Percentiles rank a stretch among this genome's conserved stretches.
phyloP scores from a whole-genome alignment of 768 basidiomycete species.

The Sistotremastrum suecicum region DNA sequence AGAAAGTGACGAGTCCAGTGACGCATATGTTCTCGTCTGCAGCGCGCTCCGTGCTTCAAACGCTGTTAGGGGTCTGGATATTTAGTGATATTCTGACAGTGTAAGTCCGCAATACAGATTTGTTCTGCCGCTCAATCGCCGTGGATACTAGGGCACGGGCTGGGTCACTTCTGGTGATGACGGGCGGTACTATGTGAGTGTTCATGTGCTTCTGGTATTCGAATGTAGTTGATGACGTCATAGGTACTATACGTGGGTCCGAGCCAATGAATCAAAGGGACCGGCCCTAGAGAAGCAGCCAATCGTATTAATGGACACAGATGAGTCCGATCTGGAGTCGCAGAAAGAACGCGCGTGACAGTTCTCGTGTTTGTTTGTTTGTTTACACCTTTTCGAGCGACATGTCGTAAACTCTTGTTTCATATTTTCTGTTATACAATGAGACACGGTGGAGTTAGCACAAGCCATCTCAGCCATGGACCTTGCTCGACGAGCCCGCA shows the following conservation, averaged over 20 bases:
- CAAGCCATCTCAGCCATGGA: too few relatives aligned
- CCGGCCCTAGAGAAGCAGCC: too few relatives aligned
- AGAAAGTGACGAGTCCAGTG: conserved; percentile 63
- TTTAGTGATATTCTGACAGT: conserved; percentile 61
- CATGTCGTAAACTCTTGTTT: too few relatives aligned
- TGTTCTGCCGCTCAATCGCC: neutral
- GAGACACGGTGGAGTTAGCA: too few relatives aligned
- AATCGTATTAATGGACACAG: too few relatives aligned
- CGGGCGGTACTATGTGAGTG: conserved; percentile 50
- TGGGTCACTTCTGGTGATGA: conserved; percentile 51
- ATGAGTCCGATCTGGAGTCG: too few relatives aligned
- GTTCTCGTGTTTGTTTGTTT: too few relatives aligned
- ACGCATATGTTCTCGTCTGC: conserved; percentile 83
- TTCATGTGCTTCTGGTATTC: neutral
- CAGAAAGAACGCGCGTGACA: too few relatives aligned
- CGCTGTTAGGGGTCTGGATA: conserved; percentile 61
- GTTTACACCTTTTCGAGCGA: too few relatives aligned
- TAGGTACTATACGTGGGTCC: conserved; percentile 47
- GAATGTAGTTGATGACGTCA: neutral
- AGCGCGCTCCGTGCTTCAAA: conserved; percentile 73
- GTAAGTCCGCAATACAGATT: conserved; percentile 27
- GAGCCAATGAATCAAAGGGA: conserved; percentile 9
- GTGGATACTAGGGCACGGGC: conserved; percentile 37
- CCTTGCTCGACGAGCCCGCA: too few relatives aligned
- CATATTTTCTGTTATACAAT: too few relatives aligned